Evolutionary conservation across 257 asterid genomes (phyloP).

Genomic region (Parsonsia alboflavescens): DNA sequence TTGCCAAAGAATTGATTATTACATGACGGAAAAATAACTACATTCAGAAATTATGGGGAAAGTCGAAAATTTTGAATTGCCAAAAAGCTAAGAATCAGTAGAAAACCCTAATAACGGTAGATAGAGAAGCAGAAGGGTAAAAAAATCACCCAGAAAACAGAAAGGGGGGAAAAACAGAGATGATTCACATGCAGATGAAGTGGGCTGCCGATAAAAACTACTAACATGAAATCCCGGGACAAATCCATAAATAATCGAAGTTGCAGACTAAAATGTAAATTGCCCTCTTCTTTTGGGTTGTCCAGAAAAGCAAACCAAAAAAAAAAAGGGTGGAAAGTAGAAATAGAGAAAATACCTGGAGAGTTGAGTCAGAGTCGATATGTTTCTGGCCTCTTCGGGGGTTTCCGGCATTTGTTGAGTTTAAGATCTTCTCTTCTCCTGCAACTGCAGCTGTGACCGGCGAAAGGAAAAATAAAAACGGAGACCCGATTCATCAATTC

Average conservation of each 20-base stretch:
- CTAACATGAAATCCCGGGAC: neutral
- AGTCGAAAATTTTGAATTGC: neutral
- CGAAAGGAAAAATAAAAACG: neutral
- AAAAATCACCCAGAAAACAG: neutral
- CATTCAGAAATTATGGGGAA: conserved; percentile 8
- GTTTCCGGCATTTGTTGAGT: neutral
- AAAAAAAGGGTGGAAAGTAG: neutral
- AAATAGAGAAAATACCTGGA: conserved; percentile 4
- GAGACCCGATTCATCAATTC: neutral
- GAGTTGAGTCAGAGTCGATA: neutral
- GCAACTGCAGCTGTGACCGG: neutral
- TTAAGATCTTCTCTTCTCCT: neutral
- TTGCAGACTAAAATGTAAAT: conserved; percentile 1
- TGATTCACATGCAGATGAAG: neutral
- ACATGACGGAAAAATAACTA: neutral
- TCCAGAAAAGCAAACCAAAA: neutral
- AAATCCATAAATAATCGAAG: neutral
- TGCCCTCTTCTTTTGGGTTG: neutral
- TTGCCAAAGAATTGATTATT: neutral
- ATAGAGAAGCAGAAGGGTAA: neutral
- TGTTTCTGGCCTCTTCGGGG: neutral
- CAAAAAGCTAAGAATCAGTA: neutral
- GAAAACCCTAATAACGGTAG: neutral
- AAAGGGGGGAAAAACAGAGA: neutral
- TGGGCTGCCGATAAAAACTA: neutral